Base-by-base conservation (phyloP, 495 filamentous ascomycete species). In the Podospora anserina region DNA sequence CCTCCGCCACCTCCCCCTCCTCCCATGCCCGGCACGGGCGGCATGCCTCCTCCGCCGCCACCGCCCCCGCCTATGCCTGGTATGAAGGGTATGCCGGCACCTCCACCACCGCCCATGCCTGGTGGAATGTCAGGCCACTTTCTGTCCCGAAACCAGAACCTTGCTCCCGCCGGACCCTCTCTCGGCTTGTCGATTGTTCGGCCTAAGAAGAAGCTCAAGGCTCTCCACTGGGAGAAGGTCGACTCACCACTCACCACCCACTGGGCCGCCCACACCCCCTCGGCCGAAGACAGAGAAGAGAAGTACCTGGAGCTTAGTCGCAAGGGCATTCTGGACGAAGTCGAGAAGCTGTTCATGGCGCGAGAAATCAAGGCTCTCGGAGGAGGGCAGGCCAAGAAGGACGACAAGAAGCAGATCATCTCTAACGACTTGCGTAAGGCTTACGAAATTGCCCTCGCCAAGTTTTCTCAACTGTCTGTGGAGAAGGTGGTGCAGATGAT, bases 151-250 rank as follows among this genome's bases (percentile, higher is more conserved):
- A 82, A 79, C 65, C 74, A 73, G 5, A 66, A 72, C 18, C 77
- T 82, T 64, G 66, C 70, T 1, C 64, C 78, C 0, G 59, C 73
- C 2, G 27, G 27, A 20, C 66, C 78, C 11, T 74, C 77, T 18
- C 80, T 88, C 59, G 81, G 85, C 56, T 82, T 92, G 74, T 87
- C 92, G 32, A 90, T 91, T 71, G 91, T 91, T 28, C 84, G 94
- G 71, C 94, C 96, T 39, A 98, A 97, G 86, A 97, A 96, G 88
- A 99, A 98, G 81, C 91, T 99, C 74, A 99, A 99, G 87, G 94
- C 95, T 49, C 86, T 99, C 69, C 95, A 99, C 82, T 99, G 95
- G 95, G 95, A 99, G 76, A 99, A 99, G 81, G 91, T 99, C 53
- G 95, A 99, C 78, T 85, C 92, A 63, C 91, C 93, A 18, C 89